These are phyloP conservation scores for Phialemonium atrogriseum DNA, from an alignment of 2,329 filamentous ascomycete species.

Conservation along the genomic window DNA sequence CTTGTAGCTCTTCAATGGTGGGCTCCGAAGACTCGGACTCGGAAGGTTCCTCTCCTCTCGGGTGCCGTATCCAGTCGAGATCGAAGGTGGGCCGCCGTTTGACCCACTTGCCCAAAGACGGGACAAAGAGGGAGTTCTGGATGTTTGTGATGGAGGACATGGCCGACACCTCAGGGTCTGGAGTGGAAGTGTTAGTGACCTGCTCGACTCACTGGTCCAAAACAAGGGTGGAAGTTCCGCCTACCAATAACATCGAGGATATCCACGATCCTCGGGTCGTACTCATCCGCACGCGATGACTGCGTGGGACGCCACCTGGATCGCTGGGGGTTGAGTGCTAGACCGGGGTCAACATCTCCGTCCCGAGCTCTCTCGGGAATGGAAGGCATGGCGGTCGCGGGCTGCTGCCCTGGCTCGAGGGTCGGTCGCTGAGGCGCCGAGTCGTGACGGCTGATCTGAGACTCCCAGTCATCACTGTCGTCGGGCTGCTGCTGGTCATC, in stretches of 20 bases:
- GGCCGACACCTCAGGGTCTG: constrained; percentile 77
- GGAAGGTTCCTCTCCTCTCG: constrained; percentile 11
- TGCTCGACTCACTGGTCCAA: constrained; percentile 4
- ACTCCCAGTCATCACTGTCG: background rate
- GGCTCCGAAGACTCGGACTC: too few relatives aligned
- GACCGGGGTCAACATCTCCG: background rate
- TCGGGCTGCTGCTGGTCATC: constrained; percentile 1
- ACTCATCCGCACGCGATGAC: constrained; percentile 8
- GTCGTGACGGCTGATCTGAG: constrained; percentile 1
- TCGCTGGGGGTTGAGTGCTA: background rate
- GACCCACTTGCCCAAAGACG: constrained; percentile 65
- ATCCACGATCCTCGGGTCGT: constrained; percentile 20
- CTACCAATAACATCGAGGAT: constrained; percentile 20
- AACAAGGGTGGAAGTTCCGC: background rate
- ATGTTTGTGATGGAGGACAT: constrained; percentile 81
- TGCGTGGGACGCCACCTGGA: background rate
- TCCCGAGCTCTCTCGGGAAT: background rate
- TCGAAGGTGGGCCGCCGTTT: constrained; percentile 76
- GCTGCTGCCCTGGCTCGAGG: background rate
- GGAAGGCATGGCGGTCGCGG: background rate
- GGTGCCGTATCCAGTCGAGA: constrained; percentile 42
- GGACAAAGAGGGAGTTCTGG: constrained; percentile 82
- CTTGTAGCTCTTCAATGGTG: constrained; percentile 11
- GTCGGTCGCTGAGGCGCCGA: too few relatives aligned
- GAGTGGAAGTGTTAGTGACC: constrained; percentile 3